These are phyloP conservation scores for Elymus sibiricus DNA, from an alignment of 176 grass and related monocot genomes.

Conservation along the genomic window DNA sequence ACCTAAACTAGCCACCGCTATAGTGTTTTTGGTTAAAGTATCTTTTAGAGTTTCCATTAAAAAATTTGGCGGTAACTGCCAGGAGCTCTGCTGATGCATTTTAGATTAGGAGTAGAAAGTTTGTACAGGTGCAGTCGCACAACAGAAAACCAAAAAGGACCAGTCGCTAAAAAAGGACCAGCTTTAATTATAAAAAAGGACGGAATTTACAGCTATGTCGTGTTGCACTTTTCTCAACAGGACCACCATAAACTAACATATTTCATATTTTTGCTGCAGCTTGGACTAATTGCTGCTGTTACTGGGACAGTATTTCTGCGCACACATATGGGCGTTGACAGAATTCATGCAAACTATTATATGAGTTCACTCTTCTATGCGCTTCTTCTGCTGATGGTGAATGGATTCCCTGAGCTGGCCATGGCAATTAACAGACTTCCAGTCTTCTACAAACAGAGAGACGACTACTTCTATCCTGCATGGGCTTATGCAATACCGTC, in stretches of 20 bases:
- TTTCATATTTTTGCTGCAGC: conserved; percentile 31
- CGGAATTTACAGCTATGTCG: background rate
- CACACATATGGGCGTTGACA: conserved; percentile 53
- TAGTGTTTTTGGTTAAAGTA: background rate
- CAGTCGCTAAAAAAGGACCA: too few species aligned
- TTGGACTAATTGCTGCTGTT: conserved; percentile 49
- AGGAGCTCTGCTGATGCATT: too few species aligned
- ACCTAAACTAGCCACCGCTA: background rate
- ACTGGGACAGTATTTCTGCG: conserved; percentile 65
- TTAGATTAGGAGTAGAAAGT: too few species aligned
- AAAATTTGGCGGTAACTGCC: too few species aligned
- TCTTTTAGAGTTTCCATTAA: background rate
- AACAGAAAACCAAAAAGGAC: too few species aligned
- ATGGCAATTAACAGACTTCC: conserved; percentile 66
- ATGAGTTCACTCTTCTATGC: conserved; percentile 82
- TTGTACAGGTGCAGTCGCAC: too few species aligned
- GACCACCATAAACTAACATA: background rate
- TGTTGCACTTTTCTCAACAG: background rate
- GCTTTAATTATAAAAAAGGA: background rate
- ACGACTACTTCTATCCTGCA: conserved; percentile 75
- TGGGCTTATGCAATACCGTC: conserved; percentile 86
- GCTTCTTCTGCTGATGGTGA: conserved; percentile 57
- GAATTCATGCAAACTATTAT: conserved; percentile 57
- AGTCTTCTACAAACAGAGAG: conserved; percentile 80
- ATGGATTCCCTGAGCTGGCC: conserved; percentile 70